Base-by-base conservation (phyloP, 345 rosid genomes). In the Noccaea caerulescens region DNA sequence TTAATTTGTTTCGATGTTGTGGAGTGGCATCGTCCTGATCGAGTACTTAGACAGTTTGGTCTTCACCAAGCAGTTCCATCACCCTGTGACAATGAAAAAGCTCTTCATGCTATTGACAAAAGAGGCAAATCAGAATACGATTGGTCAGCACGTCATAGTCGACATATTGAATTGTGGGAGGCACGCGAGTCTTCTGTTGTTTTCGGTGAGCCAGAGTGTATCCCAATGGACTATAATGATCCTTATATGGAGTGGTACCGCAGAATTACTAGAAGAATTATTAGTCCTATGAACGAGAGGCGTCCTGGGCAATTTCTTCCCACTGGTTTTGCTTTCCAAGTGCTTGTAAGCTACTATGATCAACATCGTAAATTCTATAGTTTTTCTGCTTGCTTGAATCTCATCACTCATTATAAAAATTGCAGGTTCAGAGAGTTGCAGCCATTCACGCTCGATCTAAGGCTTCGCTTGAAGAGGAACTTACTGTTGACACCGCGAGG, bases 201-300 rank as follows among this genome's bases (percentile, higher is more conserved):
- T 58, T 23, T 13, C 1, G 68, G 69, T 60, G 77, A 66, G 50
- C 69, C 69, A 52, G 80, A 71, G 72, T 71, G 45, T 72, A 66
- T 42, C 41, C 80, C 77, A 45, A 77, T 77, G 76, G 80, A 77
- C 58, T 77, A 77, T 53, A 71, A 77, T 53, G 80, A 77, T 77
- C 80, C 80, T 42, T 77, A 77, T 30, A 77, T 77, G 80, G 80
- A 77, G 37, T 77, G 80, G 80, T 77, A 77, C 53, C 80, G 80
- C 44, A 66, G 56, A 71, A 77, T 77, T 7, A 77, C 80, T 25
- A 71, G 80, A 77, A 71, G 76, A 53, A 77, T 77, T 30, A 71
- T 77, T 18, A 77, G 80, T 71, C 80, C 80, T 66, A 71, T 77
- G 76, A 77, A 77, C 55, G 77, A 77, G 73, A 77, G 80, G 20